Evolutionary conservation across 441 rosid species (phyloP).

Genomic region (Bruguiera hainesii): DNA sequence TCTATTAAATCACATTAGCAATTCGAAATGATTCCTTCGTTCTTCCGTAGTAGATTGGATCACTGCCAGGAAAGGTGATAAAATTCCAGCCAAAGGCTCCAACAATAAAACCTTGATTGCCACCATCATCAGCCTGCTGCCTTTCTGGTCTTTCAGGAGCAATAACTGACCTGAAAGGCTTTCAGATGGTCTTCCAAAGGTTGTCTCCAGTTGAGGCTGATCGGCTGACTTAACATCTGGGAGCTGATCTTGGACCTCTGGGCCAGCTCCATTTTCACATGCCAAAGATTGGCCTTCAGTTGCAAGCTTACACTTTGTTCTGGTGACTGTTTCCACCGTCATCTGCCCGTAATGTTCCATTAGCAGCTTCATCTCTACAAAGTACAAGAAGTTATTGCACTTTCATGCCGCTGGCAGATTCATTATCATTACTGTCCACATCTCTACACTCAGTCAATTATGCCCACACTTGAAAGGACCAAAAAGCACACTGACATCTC

Average conservation of each 20-base stretch:
- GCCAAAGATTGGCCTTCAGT: slow-evolving; percentile 26
- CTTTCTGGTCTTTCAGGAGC: slow-evolving; percentile 18
- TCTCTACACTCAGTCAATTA: not conserved
- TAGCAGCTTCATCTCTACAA: slow-evolving; percentile 58
- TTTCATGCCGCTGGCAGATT: not conserved
- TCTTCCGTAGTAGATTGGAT: slow-evolving; percentile 55
- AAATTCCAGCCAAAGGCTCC: slow-evolving; percentile 95
- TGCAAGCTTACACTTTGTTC: slow-evolving; percentile 24
- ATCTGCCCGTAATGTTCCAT: slow-evolving; percentile 53
- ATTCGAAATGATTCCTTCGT: slow-evolving; percentile 65
- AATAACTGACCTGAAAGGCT: slow-evolving; percentile 16
- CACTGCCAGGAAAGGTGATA: slow-evolving; percentile 45
- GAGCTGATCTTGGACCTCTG: slow-evolving; percentile 24
- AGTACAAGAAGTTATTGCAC: not conserved
- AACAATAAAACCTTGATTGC: slow-evolving; percentile 33
- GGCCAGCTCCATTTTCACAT: slow-evolving; percentile 31
- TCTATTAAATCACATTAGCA: slow-evolving; percentile 32
- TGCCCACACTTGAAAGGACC: not conserved
- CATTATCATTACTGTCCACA: not conserved
- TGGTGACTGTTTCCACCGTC: slow-evolving; percentile 33
- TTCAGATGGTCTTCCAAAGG: slow-evolving; percentile 25
- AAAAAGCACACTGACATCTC: slow-evolving; percentile 26
- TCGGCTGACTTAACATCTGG: slow-evolving; percentile 14
- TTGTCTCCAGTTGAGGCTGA: slow-evolving; percentile 8
- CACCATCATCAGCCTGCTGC: slow-evolving; percentile 25